Base-by-base conservation (phyloP, 225 moss, liverwort and hornwort genomes). In the Climacium dendroides region DNA sequence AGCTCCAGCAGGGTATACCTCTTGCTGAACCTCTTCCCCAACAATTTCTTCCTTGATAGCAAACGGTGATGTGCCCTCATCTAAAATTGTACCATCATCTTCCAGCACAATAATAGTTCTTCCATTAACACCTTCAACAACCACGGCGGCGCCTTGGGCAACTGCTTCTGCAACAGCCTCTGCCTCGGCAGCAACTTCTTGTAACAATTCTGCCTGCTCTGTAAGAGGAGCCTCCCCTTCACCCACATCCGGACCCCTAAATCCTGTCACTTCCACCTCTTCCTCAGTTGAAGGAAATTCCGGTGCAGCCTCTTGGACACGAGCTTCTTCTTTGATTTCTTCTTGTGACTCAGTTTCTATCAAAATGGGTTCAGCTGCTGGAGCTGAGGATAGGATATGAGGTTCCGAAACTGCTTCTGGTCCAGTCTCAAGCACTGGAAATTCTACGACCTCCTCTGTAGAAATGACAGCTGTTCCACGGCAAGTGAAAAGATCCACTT, bases 11-110 rank as follows among this genome's bases (percentile, higher is more conserved):
- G 65, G 87, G 80, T 91, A 58, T 76, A 91, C 90, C 90, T 87
- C 92, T 89, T 89, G 75, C 66, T 81, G 87, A 79, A 89, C 67
- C 57, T 79, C 92, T 84, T 92, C 92, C 43, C 69, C 88, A 37
- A 88, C 82, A 45, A 91, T 67, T 81, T 93, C 93, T 89, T 93
- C 93, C 85, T 93, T 93, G 17, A 93, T 88, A 84, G 91, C 7
- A 23, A 83, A 89, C 69, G 86, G 58, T 43, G 87, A 88, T 13
- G 86, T 88, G 43, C 93, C 93, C 84, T 92, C 90, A 76, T 92
- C 93, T 82, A 94, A 72, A 52, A 92, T 87, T 81, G 85, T 88
- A 63, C 92, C 94, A 83, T 93, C 93, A 69, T 94, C 94, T 83
- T 92, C 92, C 61, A 92, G 85, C 64, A 94, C 92, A 87, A 92